Conservation (phyloP, 202 grass and related monocot species). For the Hordeum pubiflorum region DNA sequence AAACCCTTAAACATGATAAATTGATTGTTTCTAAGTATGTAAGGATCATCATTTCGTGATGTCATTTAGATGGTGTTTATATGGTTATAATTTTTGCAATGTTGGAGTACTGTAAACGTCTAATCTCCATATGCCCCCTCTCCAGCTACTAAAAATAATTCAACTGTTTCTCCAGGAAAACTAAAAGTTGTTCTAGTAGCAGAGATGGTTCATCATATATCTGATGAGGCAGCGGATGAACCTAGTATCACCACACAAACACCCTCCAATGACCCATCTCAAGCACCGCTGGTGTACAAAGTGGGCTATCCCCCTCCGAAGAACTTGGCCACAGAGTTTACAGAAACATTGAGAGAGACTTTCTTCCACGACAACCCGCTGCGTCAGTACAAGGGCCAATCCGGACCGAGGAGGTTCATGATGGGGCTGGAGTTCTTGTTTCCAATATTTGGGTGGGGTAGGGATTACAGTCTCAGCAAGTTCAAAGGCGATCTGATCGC, state of each 20-base stretch:
- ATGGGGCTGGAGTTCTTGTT: constrained; percentile 69
- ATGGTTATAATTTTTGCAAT: neutral
- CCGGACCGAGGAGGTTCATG: constrained; percentile 39
- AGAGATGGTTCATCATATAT: constrained; percentile 34
- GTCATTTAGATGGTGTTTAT: neutral
- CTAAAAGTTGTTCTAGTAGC: neutral
- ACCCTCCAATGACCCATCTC: constrained; percentile 8
- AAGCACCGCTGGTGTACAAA: constrained; percentile 44
- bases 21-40: neutral
- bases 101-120: neutral
- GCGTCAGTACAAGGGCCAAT: constrained; percentile 54
- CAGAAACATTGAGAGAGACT: constrained; percentile 58
- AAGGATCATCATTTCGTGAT: neutral
- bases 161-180: neutral
- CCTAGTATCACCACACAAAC: constrained; percentile 14
- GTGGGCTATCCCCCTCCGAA: constrained; percentile 60
- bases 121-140: neutral
- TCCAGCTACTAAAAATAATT: neutral
- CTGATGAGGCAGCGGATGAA: constrained; percentile 29
- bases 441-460: constrained; percentile 74
- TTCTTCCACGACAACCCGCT: constrained; percentile 80
- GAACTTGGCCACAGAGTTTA: constrained; percentile 50
- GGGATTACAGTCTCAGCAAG: constrained; percentile 58
- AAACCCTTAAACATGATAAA: neutral
- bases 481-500: constrained; percentile 88